Base-by-base conservation (phyloP, 2,329 filamentous ascomycete genomes). In the Paecilomyces sp. region DNA sequence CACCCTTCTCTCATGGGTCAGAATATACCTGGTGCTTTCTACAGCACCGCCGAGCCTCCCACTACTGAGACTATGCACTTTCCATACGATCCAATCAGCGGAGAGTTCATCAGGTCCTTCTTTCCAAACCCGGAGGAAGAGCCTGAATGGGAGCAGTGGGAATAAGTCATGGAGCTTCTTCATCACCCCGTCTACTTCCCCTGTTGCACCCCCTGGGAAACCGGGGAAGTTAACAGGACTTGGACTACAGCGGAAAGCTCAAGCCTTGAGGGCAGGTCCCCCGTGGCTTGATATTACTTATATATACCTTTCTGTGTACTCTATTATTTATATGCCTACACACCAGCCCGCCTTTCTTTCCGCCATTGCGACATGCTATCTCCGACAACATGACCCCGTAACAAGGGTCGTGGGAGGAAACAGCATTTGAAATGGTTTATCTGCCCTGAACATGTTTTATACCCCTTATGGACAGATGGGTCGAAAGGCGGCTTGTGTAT, bases 61-160 rank as follows among this genome's bases (percentile, higher is more conserved):
- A 13, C 56, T 62, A 25, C 58, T 63, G 57, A 36, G n/a, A 71
- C 74, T 51, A 59, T 66, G 1, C 74, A 71, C 55, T 75, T 75
- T 61, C 73, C 73, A 9, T 75, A 75, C 59, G 73, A 75, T 56
- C 72, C 73, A 5, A 75, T 75, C 58, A 70, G 66, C 31, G 71
- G 71, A 15, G 71, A 74, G 56, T 75, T 75, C 30, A 74, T 75
- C 58, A 66, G 70, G 22, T 74, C 73, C n/a, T 75, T 74, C 64
- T 75, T 75, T 63, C 73, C 73, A 4, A 47, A 62, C n/a, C 51
- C 28, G 9, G 69, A 70, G 5, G 70, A 71, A 56, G 62, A 66
- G 4, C 57, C 60, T 33, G 54, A 33, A n/a, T 55, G 54, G 54
- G 54, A 55, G 11, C 28, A 55, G 15, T 55, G 54, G 51, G 51